Conservation (phyloP, 768 basidiomycete genomes). For the Hebeloma cylindrosporum region DNA sequence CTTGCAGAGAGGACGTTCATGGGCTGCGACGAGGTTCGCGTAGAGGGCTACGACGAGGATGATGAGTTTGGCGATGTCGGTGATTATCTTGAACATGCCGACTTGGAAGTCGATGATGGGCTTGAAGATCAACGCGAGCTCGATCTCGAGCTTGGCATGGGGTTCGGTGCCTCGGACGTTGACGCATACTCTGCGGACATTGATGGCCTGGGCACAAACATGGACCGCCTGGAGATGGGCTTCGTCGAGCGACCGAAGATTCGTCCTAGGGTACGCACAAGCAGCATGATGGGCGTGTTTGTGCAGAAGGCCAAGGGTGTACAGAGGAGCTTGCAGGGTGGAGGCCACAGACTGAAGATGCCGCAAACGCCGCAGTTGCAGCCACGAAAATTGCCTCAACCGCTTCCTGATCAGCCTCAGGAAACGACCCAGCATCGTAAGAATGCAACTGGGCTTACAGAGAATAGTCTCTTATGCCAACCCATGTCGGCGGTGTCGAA, state of each 20-base stretch:
- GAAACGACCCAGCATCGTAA: slow-evolving; percentile 5
- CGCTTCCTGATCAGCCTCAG: no score
- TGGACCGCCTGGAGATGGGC: no score
- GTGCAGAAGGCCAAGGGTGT: slow-evolving; percentile 16
- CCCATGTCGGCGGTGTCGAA: slow-evolving; percentile 12
- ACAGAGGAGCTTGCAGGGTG: slow-evolving; percentile 13
- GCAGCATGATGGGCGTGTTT: slow-evolving; percentile 33
- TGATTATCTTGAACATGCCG: slow-evolving; percentile 1
- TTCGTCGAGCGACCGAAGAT: slow-evolving; percentile 26
- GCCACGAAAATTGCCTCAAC: no score
- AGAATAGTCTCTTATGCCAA: slow-evolving; percentile 16
- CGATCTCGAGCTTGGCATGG: slow-evolving; percentile 31
- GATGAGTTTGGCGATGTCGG: slow-evolving; percentile 1
- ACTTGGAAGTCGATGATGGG: slow-evolving; percentile 21
- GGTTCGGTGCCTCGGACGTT: slow-evolving; percentile 14
- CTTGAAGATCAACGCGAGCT: slow-evolving; percentile 28
- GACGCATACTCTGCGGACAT: slow-evolving; percentile 5
- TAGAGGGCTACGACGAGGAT: slow-evolving; percentile 11
- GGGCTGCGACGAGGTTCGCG: slow-evolving; percentile 23
- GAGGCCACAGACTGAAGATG: slow-evolving; percentile 2
- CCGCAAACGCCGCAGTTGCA: background rate
- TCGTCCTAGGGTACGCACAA: slow-evolving; percentile 33
- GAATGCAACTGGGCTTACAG: slow-evolving; percentile 6
- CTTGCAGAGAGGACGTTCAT: slow-evolving; percentile 16
- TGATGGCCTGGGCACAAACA: no score